These are phyloP conservation scores for Esteya vermicola DNA, from an alignment of 2,329 filamentous ascomycete species.

Conservation along the genomic window DNA sequence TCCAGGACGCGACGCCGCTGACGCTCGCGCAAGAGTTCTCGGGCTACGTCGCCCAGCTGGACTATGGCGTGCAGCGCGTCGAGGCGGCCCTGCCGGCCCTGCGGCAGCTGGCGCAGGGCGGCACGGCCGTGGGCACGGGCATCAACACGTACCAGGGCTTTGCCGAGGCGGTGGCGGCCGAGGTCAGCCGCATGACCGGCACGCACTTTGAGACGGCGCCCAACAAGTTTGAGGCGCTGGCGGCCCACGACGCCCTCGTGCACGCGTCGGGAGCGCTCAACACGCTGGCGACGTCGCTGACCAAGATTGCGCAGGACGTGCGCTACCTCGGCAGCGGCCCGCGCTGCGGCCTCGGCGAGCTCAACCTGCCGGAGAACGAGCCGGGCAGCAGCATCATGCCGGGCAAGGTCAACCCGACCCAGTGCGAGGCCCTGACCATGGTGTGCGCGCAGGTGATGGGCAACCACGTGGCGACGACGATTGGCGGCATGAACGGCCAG, in stretches of 20 bases:
- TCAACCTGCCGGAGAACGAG: slow-evolving; percentile 92
- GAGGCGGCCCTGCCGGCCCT: slow-evolving; percentile 73
- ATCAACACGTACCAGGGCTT: slow-evolving; percentile 97
- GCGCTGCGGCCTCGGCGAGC: slow-evolving; percentile 87
- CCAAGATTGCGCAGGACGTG: slow-evolving; percentile 97
- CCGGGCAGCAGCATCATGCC: slow-evolving; percentile 98
- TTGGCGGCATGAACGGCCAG: slow-evolving; percentile 93
- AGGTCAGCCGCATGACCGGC: slow-evolving; percentile 86
- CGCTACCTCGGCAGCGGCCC: slow-evolving; percentile 93
- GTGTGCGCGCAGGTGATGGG: slow-evolving; percentile 95
- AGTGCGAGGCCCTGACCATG: slow-evolving; percentile 97
- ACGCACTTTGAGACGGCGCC: slow-evolving; percentile 90
- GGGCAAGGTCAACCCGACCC: slow-evolving; percentile 97
- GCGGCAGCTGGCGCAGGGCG: slow-evolving; percentile 80
- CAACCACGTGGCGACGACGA: slow-evolving; percentile 85
- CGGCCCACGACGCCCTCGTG: slow-evolving; percentile 89
- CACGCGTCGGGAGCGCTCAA: slow-evolving; percentile 90
- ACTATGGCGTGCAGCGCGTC: slow-evolving; percentile 78
- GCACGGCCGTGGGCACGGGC: slow-evolving; percentile 91
- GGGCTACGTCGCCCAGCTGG: slow-evolving; percentile 89
- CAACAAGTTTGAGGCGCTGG: slow-evolving; percentile 97
- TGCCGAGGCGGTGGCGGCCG: slow-evolving; percentile 78
- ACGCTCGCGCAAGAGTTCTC: slow-evolving; percentile 97
- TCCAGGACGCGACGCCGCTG: slow-evolving; percentile 92
- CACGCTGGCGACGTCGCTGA: slow-evolving; percentile 79